Evolutionary conservation across 2,329 filamentous ascomycete species (phyloP), one percentile per base, ranked within the genome.

Genomic region (Ilyonectria mors-panacis): DNA sequence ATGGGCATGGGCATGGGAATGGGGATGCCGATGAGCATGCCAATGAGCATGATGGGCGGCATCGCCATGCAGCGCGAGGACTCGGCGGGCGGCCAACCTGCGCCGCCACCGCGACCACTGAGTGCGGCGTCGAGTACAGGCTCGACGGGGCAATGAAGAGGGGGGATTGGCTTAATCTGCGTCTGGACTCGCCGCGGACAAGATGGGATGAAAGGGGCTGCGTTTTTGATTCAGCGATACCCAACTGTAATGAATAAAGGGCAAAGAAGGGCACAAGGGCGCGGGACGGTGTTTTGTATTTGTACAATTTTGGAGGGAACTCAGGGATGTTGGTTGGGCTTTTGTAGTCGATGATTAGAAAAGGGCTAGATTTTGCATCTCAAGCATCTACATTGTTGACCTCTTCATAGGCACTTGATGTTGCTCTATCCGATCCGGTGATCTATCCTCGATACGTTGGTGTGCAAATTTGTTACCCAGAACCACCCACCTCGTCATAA

Each of bases 81-180:
- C 15, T 72, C 77, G 26, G 59, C 63, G 4, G 66, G 70, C 15
- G 71, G 70, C 1, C 75, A 79, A 33, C 76, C 79, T 2, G 58
- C 75, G 44, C 75, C 78, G 19, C 81, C 80, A 4, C 77, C 79
- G 42, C 72, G 81, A 53, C 81, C 81, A 4, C 70, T 75, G 17
- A 84, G 82, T 55, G 80, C 80, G 6, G 81, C 81, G 13, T 83
- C 82, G 10, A 84, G 81, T 73, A 84, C 82, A 13, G 82, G 82
- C 23, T 83, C 82, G 6, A 83, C 82, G 15, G 82, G 82, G 21
- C 75, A 81, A 64, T 81, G 71, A 77, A 35, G 33, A 57, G n/a
- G 30, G 42, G 62, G n/a, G 28, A 28, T 13, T 50, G 33, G 50
- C 30, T 33, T 37, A 19, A 26, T 30, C 26, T 56, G 26, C 55